Percentiles rank a stretch among this genome's conserved stretches.
Conservation (phyloP, 2,329 filamentous ascomycete species). For the Phaeosphaeriaceae sp. region DNA sequence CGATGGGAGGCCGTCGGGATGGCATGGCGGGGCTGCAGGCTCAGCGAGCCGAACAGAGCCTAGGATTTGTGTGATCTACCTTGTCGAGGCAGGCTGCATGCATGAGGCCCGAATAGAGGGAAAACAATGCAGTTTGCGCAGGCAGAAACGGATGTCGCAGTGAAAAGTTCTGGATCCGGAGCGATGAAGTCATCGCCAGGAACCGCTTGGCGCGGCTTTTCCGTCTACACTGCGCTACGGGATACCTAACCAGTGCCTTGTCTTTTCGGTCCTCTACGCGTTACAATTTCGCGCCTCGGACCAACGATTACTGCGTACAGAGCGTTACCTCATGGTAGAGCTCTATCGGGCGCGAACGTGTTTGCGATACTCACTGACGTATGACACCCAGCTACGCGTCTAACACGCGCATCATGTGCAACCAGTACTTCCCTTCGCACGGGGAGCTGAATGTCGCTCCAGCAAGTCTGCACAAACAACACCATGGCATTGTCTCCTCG, state of each 20-base stretch:
- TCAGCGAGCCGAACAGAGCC: slow-evolving; percentile 11
- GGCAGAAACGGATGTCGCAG: neutral
- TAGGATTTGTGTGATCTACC: slow-evolving; percentile 24
- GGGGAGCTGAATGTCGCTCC: neutral
- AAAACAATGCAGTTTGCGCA: neutral
- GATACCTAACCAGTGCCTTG: too few relatives aligned
- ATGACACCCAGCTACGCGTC: neutral
- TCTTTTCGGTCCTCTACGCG: too few relatives aligned
- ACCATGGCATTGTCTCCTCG: neutral
- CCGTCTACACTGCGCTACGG: neutral
- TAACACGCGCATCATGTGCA: neutral
- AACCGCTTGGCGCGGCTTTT: neutral
- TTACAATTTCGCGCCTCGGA: too few relatives aligned
- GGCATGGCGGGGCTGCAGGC: slow-evolving; percentile 34
- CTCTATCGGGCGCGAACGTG: neutral
- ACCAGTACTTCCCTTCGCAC: neutral
- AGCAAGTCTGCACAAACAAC: neutral
- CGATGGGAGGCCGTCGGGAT: slow-evolving; percentile 43
- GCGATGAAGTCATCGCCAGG: slow-evolving; percentile 1
- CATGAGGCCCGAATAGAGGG: slow-evolving; percentile 16
- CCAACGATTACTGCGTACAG: neutral
- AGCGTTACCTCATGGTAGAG: neutral
- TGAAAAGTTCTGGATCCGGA: neutral
- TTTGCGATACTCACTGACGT: neutral
- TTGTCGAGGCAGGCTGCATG: slow-evolving; percentile 25